Evolutionary conservation across 371 early-diverging fungal genomes (phyloP), one percentile per base, ranked within the genome.

Genomic region (Apophysomyces variabilis): DNA sequence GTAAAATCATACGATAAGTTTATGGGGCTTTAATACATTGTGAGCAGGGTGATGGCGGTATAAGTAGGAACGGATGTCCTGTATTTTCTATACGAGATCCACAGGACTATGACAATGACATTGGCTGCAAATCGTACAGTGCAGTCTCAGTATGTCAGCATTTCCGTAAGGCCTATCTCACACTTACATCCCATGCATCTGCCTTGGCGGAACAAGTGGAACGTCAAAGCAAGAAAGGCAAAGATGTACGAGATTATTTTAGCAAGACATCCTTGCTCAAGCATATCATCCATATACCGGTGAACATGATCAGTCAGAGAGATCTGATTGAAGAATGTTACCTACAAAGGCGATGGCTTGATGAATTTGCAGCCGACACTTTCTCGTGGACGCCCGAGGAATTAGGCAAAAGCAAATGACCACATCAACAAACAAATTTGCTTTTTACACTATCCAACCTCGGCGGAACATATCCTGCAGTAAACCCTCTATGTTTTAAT

Each of bases 1-100:
- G 81, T 79, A 58, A 50, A 50, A 21, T 21, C 35, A 36, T 32
- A n/a, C 36, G 11, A 50, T 32, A n/a, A 12, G 32, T 32, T 16
- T 14, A 57, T 14, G 16, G 12, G 9, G 41, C 32, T 14, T 54
- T 39, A 39, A 37, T 26, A 16, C 38, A n/a, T 58, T 44, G 37
- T 35, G 44, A 62, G 43, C 57, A 39, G 63, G 46, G n/a, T 36
- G 21, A 38, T 3, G 36, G 26, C 7, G 12, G 32, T 26, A 26
- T 38, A n/a, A 38, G 57, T 61, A 61, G 71, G 57, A 60, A 62
- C 35, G 61, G 70, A 21, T 66, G 67, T 58, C 68, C 61, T 45
- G 76, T 70, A 12, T 87, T 64, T 66, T 84, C 68, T 7, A 87
- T 89, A 16, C 70, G 77, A 54, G 92, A 92, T 50, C 92, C 92